Evolutionary conservation across 2,329 filamentous ascomycete species (phyloP).

Genomic region (Laburnicola sp.): DNA sequence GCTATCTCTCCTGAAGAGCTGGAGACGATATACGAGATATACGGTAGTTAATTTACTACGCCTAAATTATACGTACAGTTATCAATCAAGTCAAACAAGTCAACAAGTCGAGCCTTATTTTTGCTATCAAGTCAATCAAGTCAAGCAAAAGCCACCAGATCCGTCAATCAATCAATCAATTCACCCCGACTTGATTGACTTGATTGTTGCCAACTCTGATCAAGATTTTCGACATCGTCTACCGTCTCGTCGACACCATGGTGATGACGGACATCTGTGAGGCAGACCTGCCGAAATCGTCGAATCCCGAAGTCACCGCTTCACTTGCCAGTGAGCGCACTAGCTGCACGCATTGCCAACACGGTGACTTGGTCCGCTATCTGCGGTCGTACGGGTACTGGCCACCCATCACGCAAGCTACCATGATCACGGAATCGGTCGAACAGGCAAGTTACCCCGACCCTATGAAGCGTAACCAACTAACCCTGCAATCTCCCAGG

Average conservation of each 20-base stretch:
- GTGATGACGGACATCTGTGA: slow-evolving; percentile 9
- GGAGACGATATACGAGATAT: too few species aligned
- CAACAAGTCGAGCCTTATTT: too few species aligned
- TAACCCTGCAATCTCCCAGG: background rate
- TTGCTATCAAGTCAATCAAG: too few species aligned
- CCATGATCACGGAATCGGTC: background rate
- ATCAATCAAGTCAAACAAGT: too few species aligned
- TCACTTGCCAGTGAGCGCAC: slow-evolving; percentile 3
- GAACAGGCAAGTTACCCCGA: background rate
- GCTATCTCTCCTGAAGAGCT: too few species aligned
- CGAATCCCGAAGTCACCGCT: background rate
- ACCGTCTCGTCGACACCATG: slow-evolving; percentile 10
- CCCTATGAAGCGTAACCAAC: background rate
- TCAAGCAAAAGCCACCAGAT: too few species aligned
- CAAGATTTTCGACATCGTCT: slow-evolving; percentile 12
- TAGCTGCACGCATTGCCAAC: slow-evolving; percentile 17
- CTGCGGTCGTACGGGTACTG: slow-evolving; percentile 12
- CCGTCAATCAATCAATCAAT: too few species aligned
- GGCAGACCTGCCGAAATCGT: background rate
- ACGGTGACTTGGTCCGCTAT: slow-evolving; percentile 13
- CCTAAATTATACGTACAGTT: too few species aligned
- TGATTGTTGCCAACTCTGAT: too few species aligned
- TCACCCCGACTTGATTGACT: too few species aligned
- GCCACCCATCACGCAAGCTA: slow-evolving; percentile 7
- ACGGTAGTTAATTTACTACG: too few species aligned